Evolutionary conservation across 352 stramenopile species (phyloP).

Genomic region (Phytophthora melonis): DNA sequence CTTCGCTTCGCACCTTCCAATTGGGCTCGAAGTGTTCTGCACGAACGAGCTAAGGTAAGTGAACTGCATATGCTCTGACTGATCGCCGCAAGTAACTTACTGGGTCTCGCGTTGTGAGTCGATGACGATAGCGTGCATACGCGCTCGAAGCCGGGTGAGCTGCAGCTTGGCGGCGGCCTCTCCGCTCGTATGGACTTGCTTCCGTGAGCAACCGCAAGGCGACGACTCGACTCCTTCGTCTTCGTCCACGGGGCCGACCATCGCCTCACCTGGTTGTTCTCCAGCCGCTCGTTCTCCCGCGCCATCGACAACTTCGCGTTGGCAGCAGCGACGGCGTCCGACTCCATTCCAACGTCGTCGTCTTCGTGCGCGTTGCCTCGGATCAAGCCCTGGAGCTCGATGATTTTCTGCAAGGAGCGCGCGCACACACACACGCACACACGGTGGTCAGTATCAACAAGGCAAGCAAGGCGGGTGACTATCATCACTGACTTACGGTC

Average conservation of each 20-base stretch:
- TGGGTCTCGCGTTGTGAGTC: constrained; percentile 55
- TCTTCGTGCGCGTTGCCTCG: constrained; percentile 59
- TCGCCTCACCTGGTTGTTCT: constrained; percentile 30
- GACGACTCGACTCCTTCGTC: constrained; percentile 18
- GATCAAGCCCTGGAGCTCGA: constrained; percentile 75
- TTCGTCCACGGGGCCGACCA: constrained; percentile 33
- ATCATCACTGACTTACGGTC: constrained; percentile 38
- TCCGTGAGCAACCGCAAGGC: constrained; percentile 21
- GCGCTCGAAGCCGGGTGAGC: constrained; percentile 56
- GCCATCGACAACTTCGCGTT: constrained; percentile 20
- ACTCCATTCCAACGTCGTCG: constrained; percentile 22
- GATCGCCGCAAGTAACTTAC: constrained; percentile 30
- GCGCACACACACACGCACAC: neutral
- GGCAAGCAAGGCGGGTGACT: constrained; percentile 1
- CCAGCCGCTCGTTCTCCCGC: constrained; percentile 32
- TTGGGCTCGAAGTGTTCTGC: constrained; percentile 54
- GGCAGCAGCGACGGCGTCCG: neutral
- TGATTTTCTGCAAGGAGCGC: constrained; percentile 58
- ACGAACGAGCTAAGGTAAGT: constrained; percentile 16
- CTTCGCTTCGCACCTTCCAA: constrained; percentile 49
- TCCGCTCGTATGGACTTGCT: constrained; percentile 33
- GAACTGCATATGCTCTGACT: neutral
- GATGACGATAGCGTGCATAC: constrained; percentile 63
- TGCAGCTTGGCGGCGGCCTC: constrained; percentile 49
- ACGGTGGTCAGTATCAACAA: neutral